Percentiles rank a stretch among this genome's conserved stretches.
Evolutionary conservation across 805 yeast species (phyloP).

Genomic region (Torulaspora franciscae): DNA sequence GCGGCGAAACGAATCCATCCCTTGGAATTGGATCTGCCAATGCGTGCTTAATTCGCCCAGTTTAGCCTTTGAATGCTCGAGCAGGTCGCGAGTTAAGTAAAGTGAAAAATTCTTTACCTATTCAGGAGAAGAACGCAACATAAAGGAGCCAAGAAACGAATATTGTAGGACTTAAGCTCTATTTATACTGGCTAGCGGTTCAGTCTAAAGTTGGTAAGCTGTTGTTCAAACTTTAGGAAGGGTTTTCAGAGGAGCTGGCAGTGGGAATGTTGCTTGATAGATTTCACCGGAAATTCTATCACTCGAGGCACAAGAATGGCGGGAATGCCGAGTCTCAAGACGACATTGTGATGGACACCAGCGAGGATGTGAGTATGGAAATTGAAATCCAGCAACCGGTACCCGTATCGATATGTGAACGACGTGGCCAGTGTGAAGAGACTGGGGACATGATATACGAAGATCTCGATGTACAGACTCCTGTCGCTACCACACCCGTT

Average conservation of each 20-base stretch:
- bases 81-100: neutral
- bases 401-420: neutral
- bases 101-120: conserved; percentile 1
- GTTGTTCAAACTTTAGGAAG: neutral
- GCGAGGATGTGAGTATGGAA: conserved; percentile 6
- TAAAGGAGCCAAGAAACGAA: neutral
- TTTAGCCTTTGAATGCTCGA: neutral
- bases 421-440: conserved; percentile 2
- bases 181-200: neutral
- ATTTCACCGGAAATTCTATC: conserved; percentile 19
- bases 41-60: neutral
- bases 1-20: neutral
- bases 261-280: conserved; percentile 20
- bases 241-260: neutral
- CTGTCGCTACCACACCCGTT: conserved; percentile 13
- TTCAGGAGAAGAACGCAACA: conserved; percentile 1
- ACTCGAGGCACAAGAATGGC: conserved; percentile 13
- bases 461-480: conserved; percentile 13
- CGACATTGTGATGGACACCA: conserved; percentile 1
- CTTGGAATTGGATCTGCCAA: neutral
- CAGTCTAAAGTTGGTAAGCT: neutral
- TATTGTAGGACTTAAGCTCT: neutral
- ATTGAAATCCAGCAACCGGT: conserved; percentile 5
- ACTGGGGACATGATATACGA: conserved; percentile 14
- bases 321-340: neutral